Base-by-base conservation (phyloP, 2,329 filamentous ascomycete genomes). In the Penicillium italicum region DNA sequence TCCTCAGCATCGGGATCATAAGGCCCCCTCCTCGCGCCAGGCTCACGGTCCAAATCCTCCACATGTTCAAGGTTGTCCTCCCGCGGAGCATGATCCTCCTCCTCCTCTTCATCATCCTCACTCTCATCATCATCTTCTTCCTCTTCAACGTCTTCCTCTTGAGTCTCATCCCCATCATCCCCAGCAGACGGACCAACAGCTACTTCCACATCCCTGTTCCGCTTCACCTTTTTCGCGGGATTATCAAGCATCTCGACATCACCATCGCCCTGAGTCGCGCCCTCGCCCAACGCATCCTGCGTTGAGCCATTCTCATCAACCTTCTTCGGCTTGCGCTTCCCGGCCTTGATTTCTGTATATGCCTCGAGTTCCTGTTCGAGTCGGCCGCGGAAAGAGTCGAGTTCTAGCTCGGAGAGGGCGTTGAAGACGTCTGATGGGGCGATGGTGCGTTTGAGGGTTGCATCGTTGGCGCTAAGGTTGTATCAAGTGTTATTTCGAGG, bases 371-470 rank as follows among this genome's bases (percentile, higher is more conserved):
- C 84, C 22, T 79, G 79, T 66, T 87, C 82, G 40, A 87, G 73
- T 22, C 82, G 75, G 6, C 79, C 77, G 1, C 82, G 72, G 67
- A 86, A 83, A n/a, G 72, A 71, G n/a, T 81, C 80, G 59, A 86
- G 82, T 70, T 87, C 85, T 28, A 84, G 74, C 59, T 86, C 83
- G 24, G 78, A 76, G 42, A 87, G 74, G 1, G 84, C 84, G 37
- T 79, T 78, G 61, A 86, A 77, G 41, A 87, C 83, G 65, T 87
- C 84, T 53, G 79, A 72, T 1, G 84, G 83, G 47, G 80, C 77
- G 61, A 87, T 79, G 16, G 83, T 87, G 66, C 85, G 85, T 72
- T 85, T 85, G 60, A 80, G 74, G 43, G 84, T 83, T 63, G 80
- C 78, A 64, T 86, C 83, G 65, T 84, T 84, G 44, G 85, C 82